Base-by-base conservation (phyloP, 2,329 filamentous ascomycete genomes). In the Clonostachys rhizophaga region DNA sequence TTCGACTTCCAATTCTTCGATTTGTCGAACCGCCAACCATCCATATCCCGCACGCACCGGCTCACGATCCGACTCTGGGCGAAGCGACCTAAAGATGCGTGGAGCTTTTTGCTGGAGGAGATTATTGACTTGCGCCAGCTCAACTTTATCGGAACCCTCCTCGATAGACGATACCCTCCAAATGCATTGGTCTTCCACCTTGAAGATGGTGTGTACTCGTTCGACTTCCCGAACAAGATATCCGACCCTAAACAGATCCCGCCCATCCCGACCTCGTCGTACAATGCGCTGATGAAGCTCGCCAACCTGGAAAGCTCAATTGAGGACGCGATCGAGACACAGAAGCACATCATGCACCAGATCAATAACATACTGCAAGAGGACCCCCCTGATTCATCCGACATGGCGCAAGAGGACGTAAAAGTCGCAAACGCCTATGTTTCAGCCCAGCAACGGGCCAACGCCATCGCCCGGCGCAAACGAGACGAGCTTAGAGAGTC, bases 1-100 rank as follows among this genome's bases (percentile, higher is more conserved):
- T 94, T 94, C 52, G 90, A 87, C 57, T 97, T 96, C 63, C 83
- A 82, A 40, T 86, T 88, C 62, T 95, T 96, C 62, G 86, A 95
- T 51, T 76, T 96, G 6, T 77, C 78, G 20, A 67, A 74, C 6
- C 82, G 78, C 52, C 81, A 79, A 0, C 78, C 87, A 1, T 62
- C 68, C 4, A 74, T 91, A 18, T 86, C 87, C 9, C 80, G 91
- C 48, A 70, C 77, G 5, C 80, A 87, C 44, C 70, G 72, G 14
- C 59, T 95, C 18, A 83, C 74, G 0, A 67, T 96, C 40, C 86
- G 82, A 53, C 63, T 96, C 30, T 97, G 91, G 91, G 81, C 84
- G 59, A 80, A 65, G 61, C 73, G 63, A 64, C 79, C 69, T 48
- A 72, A 53, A 60, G 73, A 57, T 34, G 45, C 43, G 76, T 85